Evolutionary conservation across 2,329 filamentous ascomycete species (phyloP).

Genomic region (Fonsecaea nubica): DNA sequence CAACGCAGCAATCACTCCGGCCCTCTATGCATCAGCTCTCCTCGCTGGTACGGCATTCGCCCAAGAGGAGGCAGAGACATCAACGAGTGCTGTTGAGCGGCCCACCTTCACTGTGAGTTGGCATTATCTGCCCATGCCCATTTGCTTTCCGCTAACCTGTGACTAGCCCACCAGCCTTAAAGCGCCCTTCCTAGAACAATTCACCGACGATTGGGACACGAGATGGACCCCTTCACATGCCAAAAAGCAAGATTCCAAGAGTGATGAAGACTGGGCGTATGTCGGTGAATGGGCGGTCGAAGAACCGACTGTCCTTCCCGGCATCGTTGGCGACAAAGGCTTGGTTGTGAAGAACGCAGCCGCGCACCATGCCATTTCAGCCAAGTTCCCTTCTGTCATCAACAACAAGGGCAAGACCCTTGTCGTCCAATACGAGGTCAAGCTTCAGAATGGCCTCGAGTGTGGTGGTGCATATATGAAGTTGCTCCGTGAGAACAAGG

Average conservation of each 20-base stretch:
- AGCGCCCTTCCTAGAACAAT: conserved; percentile 96
- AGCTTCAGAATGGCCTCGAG: conserved; percentile 96
- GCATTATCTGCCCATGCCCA: not conserved
- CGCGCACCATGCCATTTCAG: conserved; percentile 98
- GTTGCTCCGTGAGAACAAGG: conserved; percentile 96
- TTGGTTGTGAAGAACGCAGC: conserved; percentile 97
- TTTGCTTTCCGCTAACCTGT: conserved; percentile 20
- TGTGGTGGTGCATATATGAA: conserved; percentile 99
- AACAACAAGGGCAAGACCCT: conserved; percentile 97
- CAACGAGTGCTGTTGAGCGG: conserved; percentile 66
- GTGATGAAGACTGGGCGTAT: conserved; percentile 93
- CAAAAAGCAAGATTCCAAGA: conserved; percentile 88
- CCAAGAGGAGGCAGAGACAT: conserved; percentile 62
- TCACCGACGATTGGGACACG: conserved; percentile 92
- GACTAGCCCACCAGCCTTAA: conserved; percentile 81
- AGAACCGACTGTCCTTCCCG: conserved; percentile 88
- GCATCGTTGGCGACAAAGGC: conserved; percentile 93
- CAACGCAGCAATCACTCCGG: conserved; percentile 76
- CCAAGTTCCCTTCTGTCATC: conserved; percentile 96
- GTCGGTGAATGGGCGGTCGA: conserved; percentile 96
- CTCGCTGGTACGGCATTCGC: conserved; percentile 69
- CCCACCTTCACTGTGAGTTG: conserved; percentile 85
- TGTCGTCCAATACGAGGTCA: conserved; percentile 98
- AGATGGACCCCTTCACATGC: conserved; percentile 95
- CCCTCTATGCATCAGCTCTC: conserved; percentile 72